Conservation (phyloP, 345 rosid species). For the Bruguiera sexangula region DNA sequence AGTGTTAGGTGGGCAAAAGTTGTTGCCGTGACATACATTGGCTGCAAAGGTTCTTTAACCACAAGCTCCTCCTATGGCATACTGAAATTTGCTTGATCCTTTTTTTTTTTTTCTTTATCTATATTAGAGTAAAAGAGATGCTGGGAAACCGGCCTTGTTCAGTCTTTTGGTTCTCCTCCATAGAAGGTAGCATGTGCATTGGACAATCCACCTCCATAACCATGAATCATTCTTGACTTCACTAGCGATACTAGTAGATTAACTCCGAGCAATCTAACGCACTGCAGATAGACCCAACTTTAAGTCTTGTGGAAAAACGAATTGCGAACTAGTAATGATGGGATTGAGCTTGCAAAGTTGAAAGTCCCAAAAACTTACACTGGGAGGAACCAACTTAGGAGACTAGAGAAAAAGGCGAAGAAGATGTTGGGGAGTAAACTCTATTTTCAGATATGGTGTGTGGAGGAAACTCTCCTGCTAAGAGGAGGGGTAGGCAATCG, state of each 20-base stretch:
- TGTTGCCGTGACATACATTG: slow-evolving; percentile 25
- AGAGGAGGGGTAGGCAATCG: neutral
- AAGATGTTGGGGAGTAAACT: slow-evolving; percentile 2
- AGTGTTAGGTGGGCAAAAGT: slow-evolving; percentile 30
- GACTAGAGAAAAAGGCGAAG: neutral
- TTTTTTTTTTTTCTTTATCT: too few relatives aligned
- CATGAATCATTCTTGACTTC: slow-evolving; percentile 30
- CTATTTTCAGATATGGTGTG: slow-evolving; percentile 25
- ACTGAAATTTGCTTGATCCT: neutral
- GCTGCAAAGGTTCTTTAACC: slow-evolving; percentile 24
- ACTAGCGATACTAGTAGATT: slow-evolving; percentile 24
- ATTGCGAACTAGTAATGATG: neutral
- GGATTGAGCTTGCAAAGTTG: slow-evolving; percentile 4
- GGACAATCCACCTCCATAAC: slow-evolving; percentile 36
- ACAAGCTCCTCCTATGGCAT: slow-evolving; percentile 22
- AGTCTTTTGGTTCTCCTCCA: slow-evolving; percentile 27
- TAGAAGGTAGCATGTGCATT: slow-evolving; percentile 46
- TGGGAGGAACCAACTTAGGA: neutral
- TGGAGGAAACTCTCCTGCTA: neutral
- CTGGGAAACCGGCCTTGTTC: neutral
- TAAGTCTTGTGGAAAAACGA: neutral
- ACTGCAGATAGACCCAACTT: slow-evolving; percentile 11
- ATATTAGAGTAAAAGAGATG: neutral
- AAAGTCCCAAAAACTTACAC: neutral
- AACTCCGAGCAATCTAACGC: slow-evolving; percentile 34